Percentiles rank a stretch among this genome's conserved stretches.
Conservation (phyloP, 208 protist species). For the Acanthamoeba lenticulata region DNA sequence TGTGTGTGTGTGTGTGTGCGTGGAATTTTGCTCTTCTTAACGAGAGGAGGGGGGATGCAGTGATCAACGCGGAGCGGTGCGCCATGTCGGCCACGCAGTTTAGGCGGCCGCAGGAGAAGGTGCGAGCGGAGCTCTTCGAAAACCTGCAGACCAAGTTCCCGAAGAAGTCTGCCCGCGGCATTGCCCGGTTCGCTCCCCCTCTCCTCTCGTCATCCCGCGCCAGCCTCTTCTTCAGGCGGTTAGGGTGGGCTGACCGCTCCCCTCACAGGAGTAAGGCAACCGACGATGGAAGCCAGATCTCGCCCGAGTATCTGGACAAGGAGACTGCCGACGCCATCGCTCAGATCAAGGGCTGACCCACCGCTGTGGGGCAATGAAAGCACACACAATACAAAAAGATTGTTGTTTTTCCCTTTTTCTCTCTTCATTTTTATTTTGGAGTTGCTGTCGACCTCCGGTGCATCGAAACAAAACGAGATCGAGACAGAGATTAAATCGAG, state of each 20-base stretch:
- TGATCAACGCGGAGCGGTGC: conserved; percentile 58
- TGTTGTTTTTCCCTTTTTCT: too few relatives aligned
- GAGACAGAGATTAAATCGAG: too few relatives aligned
- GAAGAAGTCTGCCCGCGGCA: conserved; percentile 26
- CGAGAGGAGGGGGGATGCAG: conserved; percentile 29
- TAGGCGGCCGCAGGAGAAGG: neutral
- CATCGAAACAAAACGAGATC: too few relatives aligned
- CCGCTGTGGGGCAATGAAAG: too few relatives aligned
- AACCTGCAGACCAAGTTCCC: conserved; percentile 5
- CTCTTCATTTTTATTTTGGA: too few relatives aligned
- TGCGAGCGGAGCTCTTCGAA: conserved; percentile 39
- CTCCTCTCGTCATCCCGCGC: neutral
- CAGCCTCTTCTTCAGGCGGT: neutral
- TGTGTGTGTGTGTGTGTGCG: neutral
- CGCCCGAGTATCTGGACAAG: conserved; percentile 18
- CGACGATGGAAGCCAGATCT: conserved; percentile 21
- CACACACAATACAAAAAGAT: too few relatives aligned
- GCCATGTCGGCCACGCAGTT: conserved; percentile 52
- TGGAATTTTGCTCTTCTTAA: too few relatives aligned
- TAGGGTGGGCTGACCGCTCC: neutral
- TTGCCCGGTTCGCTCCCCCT: neutral
- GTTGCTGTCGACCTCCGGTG: neutral
- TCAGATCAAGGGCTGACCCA: neutral
- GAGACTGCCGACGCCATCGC: neutral
- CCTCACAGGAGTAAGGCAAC: neutral